Evolutionary conservation across 192 early-diverging fungal genomes (phyloP).

Genomic region (Oehlia diaphana): DNA sequence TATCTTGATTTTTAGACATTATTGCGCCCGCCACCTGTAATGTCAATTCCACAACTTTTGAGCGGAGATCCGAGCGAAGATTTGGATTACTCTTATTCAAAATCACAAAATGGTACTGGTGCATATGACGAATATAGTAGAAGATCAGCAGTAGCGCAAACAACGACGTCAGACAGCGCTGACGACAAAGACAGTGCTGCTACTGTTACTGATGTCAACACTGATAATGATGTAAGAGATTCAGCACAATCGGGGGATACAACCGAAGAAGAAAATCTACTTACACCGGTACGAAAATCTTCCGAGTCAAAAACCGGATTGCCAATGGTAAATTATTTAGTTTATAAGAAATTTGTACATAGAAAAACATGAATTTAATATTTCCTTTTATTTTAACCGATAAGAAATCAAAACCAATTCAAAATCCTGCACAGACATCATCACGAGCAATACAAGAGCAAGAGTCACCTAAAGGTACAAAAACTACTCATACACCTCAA

Average conservation of each 20-base stretch:
- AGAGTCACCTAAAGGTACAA: neutral
- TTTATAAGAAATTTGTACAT: neutral
- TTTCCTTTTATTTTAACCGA: neutral
- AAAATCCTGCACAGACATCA: neutral
- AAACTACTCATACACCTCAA: neutral
- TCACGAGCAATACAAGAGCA: neutral
- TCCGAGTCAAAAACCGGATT: neutral
- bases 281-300: neutral
- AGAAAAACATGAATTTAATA: neutral
- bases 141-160: neutral
- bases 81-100: constrained; percentile 4
- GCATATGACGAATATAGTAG: neutral
- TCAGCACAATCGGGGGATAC: neutral
- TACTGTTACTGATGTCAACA: constrained; percentile 1
- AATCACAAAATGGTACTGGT: constrained; percentile 18
- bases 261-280: neutral
- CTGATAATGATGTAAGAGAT: neutral
- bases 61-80: constrained; percentile 24
- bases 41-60: constrained; percentile 36
- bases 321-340: neutral
- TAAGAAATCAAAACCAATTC: neutral
- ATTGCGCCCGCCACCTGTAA: constrained; percentile 25
- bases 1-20: neutral
- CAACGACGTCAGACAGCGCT: constrained; percentile 18
- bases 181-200: constrained; percentile 16